Evolutionary conservation across 1,284 basidiomycete species (phyloP), one percentile per base, ranked within the genome.

Genomic region (Austroboletus olivaceoglutinosus): DNA sequence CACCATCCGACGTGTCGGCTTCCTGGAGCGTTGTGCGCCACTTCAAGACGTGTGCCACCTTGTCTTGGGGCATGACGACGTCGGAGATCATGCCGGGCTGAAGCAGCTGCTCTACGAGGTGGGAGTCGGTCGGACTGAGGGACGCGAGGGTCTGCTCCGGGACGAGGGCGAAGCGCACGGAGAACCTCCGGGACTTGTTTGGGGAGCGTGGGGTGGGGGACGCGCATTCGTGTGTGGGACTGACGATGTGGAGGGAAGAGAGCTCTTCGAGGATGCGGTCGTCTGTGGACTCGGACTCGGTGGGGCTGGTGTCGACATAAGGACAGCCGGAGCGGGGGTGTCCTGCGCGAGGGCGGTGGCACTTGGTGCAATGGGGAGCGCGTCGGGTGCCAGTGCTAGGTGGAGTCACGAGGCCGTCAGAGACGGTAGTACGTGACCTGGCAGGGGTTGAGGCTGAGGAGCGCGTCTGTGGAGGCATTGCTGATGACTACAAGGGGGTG

Each of bases 321-420:
- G 78, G 78, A 59, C 82, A 84, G 4, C 81, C 81, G 0, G 77
- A 76, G 31, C 80, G 76, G 13, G 81, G 81, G 56, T 84, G 82
- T 0, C 81, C 81, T 33, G 69, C 72, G 48, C 74, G 72, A 0
- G 79, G 78, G 18, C 74, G 74, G 50, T 73, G 71, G 63, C 82
- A 84, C 55, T 76, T 76, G 37, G 69, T 73, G 63, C 82, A 84
- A 45, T 69, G 73, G 39, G 74, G 80, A 3, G 60, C 57, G 47
- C 78, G 78, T 25, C 78, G 69, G 2, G 64, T 52, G 12, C 54
- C 37, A 15, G 48, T 39, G 29, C 48, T 52, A 13, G 65, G 56
- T n/a, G 62, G 55, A 9, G 65, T 63, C 45, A 22, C 21, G 18
- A 41, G 49, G 23, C 50, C 45, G n/a, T 38, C 41, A 4, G 54